Base-by-base conservation (phyloP, 768 basidiomycete species). In the Lyophyllum atratum region DNA sequence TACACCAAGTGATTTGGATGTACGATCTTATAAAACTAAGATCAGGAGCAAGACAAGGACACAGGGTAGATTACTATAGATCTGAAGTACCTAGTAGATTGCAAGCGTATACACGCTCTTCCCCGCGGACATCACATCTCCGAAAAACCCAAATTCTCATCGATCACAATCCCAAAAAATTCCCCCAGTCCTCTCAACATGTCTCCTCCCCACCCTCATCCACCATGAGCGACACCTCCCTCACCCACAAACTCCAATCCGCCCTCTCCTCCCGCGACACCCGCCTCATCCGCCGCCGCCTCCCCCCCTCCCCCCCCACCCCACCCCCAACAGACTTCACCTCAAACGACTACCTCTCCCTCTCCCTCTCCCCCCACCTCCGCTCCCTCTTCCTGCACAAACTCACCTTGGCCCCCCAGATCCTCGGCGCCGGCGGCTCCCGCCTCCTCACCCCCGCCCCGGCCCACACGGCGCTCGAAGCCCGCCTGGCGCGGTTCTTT, bases 291-390 rank as follows among this genome's bases (percentile, higher is more conserved):
- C 79, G 85, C n/a, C 83, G 91, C 39, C 76, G 81, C 22, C 82
- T 94, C 1, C 89, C 90, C 42, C 71, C 80, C 19, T 69, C 80
- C 31, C 70, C 74, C 6, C 70, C 75, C 5, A 63, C 70, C 19
- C 48, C 71, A 14, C 59, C 67, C 53, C 60, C 78, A 22, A 73
- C 80, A 52, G 91, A 94, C 67, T 93, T 93, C 70, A 89, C 81
- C n/a, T 90, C 93, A 2, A 97, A 96, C 71, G 93, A 97, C 72
- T 97, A 95, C 72, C 88, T 97, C 52, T 93, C 93, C 0, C 80
- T 97, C 24, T 77, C 93, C 1, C 70, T 75, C 19, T 91, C 86
- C 2, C 64, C 78, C 1, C 59, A 62, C 19, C 78, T 95, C 12
- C 86, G 88, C 26, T 52, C 69, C 0, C 74, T 71, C 9, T 89